Percentiles rank a stretch among this genome's conserved stretches.
Evolutionary conservation across 139 green algal species (phyloP).

Genomic region (Volvox reticuliferus): DNA sequence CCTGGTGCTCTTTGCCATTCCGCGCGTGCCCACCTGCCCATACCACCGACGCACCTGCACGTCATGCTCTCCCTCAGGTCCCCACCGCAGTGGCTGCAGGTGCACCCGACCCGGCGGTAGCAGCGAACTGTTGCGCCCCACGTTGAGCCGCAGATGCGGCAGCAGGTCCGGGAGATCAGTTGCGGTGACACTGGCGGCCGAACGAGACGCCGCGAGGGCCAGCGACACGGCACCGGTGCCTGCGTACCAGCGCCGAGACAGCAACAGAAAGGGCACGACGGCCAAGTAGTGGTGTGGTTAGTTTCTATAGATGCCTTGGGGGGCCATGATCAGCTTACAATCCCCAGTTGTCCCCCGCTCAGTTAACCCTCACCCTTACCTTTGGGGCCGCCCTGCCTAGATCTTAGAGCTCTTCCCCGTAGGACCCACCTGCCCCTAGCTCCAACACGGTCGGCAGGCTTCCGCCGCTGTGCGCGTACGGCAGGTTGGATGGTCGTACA

Average conservation of each 20-base stretch:
- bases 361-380: too few species aligned
- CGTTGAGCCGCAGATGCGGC: constrained; percentile 48
- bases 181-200: constrained; percentile 36
- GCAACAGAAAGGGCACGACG: too few species aligned
- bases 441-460: constrained; percentile 20
- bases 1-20: too few species aligned
- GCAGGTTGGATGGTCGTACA: neutral
- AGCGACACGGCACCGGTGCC: constrained; percentile 58
- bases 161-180: constrained; percentile 62
- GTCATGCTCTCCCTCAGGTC: constrained; percentile 23
- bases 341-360: too few species aligned
- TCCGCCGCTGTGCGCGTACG: constrained; percentile 25
- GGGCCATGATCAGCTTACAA: too few species aligned
- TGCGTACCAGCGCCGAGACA: neutral
- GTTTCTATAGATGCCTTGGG: too few species aligned
- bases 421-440: constrained; percentile 49
- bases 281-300: too few species aligned
- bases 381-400: too few species aligned
- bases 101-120: constrained; percentile 18
- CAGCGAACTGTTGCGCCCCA: neutral
- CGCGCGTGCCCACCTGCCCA: too few species aligned
- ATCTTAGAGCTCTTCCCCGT: too few species aligned
- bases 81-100: constrained; percentile 35
- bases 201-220: constrained; percentile 39
- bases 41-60: constrained; percentile 28